Base-by-base conservation (phyloP, 768 basidiomycete genomes). In the Tephrocybe sp. region DNA sequence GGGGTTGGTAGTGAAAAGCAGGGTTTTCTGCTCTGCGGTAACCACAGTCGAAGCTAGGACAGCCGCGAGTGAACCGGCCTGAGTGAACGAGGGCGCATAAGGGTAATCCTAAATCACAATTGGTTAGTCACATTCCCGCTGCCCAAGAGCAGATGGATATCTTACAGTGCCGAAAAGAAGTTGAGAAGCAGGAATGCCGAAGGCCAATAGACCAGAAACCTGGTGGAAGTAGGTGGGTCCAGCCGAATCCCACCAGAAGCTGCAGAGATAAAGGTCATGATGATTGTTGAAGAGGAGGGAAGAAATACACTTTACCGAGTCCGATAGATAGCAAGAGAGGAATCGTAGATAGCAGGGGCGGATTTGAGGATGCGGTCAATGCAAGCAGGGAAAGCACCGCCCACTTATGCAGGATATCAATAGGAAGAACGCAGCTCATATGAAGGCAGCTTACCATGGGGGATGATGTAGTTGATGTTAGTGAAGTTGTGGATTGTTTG, bases 161-260 rank as follows among this genome's bases (percentile, higher is more conserved):
- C 65, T 21, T 60, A 70, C 70, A 26, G 69, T 68, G 43, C 70
- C 70, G 44, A 67, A 72, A 24, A 72, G 63, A 6, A 70, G 53
- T 44, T 68, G 69, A 11, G 60, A 58, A 34, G 65, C 62, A 20
- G 69, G 69, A 45, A 70, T 65, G 9, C 58, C 64, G 21, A 57
- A 67, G 7, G 63, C 68, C 9, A 70, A 57, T 5, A 72, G 63
- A 12, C 68, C 67, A 15, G 64, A 51, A 34, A 69, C 55, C 49
- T 72, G 69, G 43, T 72, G 68, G 53, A 58, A 64, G 58, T 66
- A 72, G 11, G 70, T 72, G 6, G 70, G 69, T 26, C 70, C 69
- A 21, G 69, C 69, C 33, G 69, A 68, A 52, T 70, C 69, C 68
- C 68, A 72, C 68, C 68, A 72, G 61, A 72, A 69, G 46, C 63